phyloP scores from a whole-genome alignment of 768 basidiomycete genomes.

The Butyriboletus loyo region DNA sequence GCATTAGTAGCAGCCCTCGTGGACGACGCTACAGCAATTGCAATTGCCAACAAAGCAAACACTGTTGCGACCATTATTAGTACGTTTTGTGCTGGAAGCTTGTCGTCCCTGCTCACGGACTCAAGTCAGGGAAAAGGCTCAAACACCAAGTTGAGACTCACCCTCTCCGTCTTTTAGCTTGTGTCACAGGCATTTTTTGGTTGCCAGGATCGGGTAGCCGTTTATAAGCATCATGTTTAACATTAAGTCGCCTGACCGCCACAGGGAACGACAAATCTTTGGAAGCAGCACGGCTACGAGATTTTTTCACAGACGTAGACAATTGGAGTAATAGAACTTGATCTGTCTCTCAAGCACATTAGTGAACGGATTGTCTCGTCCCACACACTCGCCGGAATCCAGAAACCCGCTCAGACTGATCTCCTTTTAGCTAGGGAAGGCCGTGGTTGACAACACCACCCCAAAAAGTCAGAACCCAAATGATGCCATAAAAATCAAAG shows the following conservation, averaged over 20 bases:
- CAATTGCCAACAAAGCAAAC: not conserved
- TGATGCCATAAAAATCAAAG: not conserved
- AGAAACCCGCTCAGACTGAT: not conserved
- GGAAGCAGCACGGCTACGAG: not conserved
- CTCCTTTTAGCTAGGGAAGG: not conserved
- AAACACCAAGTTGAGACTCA: not conserved
- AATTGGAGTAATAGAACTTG: not conserved
- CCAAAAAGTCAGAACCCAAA: not conserved
- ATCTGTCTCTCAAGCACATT: not conserved
- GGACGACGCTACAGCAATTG: not conserved
- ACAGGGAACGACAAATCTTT: not conserved
- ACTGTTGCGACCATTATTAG: slow-evolving; percentile 2
- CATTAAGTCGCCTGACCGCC: not conserved
- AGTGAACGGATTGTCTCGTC: not conserved
- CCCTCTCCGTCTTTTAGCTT: not conserved
- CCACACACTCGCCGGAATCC: not conserved
- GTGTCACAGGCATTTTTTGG: not conserved
- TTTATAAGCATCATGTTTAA: not conserved
- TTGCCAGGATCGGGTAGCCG: not conserved
- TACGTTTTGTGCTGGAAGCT: not conserved
- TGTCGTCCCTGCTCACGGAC: not conserved
- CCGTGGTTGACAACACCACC: too few species aligned
- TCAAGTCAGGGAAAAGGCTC: not conserved
- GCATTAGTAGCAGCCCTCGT: not conserved
- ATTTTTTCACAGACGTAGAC: not conserved